Evolutionary conservation across 208 protist species (phyloP), one percentile per base, ranked within the genome.

Genomic region (Crithidia mellificae): DNA sequence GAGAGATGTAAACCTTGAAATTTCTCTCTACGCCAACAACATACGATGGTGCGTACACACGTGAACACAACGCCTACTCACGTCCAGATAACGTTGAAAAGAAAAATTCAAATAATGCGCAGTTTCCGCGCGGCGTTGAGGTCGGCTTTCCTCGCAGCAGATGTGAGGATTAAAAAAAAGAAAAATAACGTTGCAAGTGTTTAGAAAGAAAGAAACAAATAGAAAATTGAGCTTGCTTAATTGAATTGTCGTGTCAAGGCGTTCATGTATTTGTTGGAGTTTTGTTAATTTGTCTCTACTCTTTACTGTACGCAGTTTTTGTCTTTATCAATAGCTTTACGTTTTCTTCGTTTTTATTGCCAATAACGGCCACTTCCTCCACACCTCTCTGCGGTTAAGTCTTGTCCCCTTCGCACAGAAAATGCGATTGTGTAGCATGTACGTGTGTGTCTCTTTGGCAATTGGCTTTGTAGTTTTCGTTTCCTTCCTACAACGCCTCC

Each of bases 151-250:
- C 49, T 54, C 25, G 25, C 27, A 27, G 5, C 19, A 38, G 19
- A 57, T 41, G 30, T 15, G 52, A 20, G 41, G 32, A 57, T 46
- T 46, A 46, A 46, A 6, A n/a, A 46, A 46, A 46, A 41, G 30
- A 57, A 38, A 57, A 41, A n/a, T 5, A 38, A 11, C 5, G 34
- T n/a, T n/a, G n/a, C n/a, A n/a, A 38, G 34, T 12, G 34, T 38
- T n/a, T n/a, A n/a, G 34, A 38, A 11, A 38, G 34, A 11, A 11
- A 38, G 34, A 38, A 38, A 38, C 11, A 38, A 38, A 38, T n/a
- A 38, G 34, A 38, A 38, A 5, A 38, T 38, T 11, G 11, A 11
- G 34, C 5, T 11, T 11, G 34, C 6, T 34, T 27, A 2, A 32
- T 44, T 29, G 17, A 41, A 12, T 41, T 41, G 36, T 15, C n/a